These are phyloP conservation scores for Phlebopus sp. DNA, from an alignment of 1,284 basidiomycete species.

Conservation along the genomic window DNA sequence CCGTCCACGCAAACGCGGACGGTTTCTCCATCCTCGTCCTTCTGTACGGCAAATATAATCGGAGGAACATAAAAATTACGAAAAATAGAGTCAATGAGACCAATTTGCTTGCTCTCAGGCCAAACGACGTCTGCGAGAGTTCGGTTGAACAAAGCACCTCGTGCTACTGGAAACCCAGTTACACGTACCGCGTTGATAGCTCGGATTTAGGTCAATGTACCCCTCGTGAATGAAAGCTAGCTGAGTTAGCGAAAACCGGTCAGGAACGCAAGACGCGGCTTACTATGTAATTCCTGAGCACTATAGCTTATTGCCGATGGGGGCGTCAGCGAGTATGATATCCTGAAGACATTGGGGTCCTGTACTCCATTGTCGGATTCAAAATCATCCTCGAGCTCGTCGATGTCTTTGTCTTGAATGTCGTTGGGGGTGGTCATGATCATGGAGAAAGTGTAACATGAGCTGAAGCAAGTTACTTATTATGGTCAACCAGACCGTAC, in stretches of 20 bases:
- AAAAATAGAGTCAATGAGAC: slow-evolving; percentile 74
- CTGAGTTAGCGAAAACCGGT: slow-evolving; percentile 3
- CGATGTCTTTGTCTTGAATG: slow-evolving; percentile 38
- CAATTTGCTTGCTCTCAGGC: slow-evolving; percentile 64
- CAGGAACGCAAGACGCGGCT: slow-evolving; percentile 17
- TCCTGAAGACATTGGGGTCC: slow-evolving; percentile 44
- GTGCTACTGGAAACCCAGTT: background rate
- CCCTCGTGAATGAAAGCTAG: slow-evolving; percentile 63
- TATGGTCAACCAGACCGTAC: too few species aligned
- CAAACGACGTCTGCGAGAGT: slow-evolving; percentile 61
- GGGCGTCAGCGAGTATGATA: slow-evolving; percentile 42
- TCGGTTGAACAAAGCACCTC: slow-evolving; percentile 3
- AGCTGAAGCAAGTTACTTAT: background rate
- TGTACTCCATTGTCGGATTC: slow-evolving; percentile 35
- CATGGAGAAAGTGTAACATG: background rate
- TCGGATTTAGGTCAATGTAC: slow-evolving; percentile 59
- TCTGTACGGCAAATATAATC: slow-evolving; percentile 62
- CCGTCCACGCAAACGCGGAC: slow-evolving; percentile 71
- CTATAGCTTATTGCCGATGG: slow-evolving; percentile 38
- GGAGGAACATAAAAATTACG: slow-evolving; percentile 72
- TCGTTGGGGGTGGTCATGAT: slow-evolving; percentile 19
- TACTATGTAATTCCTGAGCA: slow-evolving; percentile 54
- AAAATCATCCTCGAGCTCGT: slow-evolving; percentile 50
- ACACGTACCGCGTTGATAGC: slow-evolving; percentile 62
- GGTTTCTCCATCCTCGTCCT: slow-evolving; percentile 51